These are phyloP conservation scores for Pontederia crassipes DNA, from an alignment of 176 grass and related monocot species.

Conservation along the genomic window DNA sequence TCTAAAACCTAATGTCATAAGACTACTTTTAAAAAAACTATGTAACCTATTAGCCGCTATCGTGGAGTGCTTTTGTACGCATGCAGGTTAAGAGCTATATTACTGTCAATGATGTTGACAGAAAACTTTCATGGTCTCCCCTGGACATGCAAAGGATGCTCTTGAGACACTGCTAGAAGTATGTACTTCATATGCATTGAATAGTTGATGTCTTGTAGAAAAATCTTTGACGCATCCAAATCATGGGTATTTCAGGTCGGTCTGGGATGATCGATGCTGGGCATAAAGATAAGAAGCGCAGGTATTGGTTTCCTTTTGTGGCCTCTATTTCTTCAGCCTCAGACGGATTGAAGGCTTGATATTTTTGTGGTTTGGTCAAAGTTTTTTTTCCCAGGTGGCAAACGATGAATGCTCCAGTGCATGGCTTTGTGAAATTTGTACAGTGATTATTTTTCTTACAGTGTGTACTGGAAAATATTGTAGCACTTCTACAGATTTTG, in stretches of 20 bases:
- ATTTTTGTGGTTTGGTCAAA: background rate
- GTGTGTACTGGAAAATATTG: too few species aligned
- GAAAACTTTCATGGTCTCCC: slow-evolving; percentile 64
- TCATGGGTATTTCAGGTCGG: slow-evolving; percentile 45
- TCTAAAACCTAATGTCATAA: background rate
- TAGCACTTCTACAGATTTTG: too few species aligned
- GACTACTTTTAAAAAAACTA: background rate
- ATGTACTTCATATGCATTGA: slow-evolving; percentile 11
- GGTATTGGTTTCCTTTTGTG: slow-evolving; percentile 93
- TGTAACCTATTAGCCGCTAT: background rate
- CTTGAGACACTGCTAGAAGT: slow-evolving; percentile 92
- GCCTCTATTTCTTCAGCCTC: slow-evolving; percentile 43
- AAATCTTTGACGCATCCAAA: background rate
- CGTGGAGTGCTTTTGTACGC: background rate
- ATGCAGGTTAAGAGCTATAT: slow-evolving; percentile 74
- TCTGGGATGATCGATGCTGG: slow-evolving; percentile 97
- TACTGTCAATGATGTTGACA: slow-evolving; percentile 62
- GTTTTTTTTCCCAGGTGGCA: too few species aligned
- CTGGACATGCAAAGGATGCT: slow-evolving; percentile 56
- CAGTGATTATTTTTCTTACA: too few species aligned
- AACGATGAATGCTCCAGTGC: too few species aligned
- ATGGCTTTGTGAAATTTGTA: too few species aligned
- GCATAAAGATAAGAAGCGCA: slow-evolving; percentile 62
- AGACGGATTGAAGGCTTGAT: slow-evolving; percentile 25
- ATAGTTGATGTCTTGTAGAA: slow-evolving; percentile 1